Evolutionary conservation across 441 rosid genomes (phyloP).

Genomic region (Caryocar brasiliense): DNA sequence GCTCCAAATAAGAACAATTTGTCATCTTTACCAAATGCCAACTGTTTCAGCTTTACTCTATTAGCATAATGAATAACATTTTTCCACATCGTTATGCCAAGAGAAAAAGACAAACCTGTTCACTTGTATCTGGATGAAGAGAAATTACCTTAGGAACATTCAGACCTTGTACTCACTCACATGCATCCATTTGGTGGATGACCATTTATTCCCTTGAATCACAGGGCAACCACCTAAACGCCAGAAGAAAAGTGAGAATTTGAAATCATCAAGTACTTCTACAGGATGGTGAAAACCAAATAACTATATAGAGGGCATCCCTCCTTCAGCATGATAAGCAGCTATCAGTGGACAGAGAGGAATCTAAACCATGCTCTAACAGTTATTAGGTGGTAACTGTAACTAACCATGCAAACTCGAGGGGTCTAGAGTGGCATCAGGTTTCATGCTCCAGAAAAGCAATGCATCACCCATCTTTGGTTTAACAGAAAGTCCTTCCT

Average conservation of each 20-base stretch:
- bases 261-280: neutral
- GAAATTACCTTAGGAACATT: slow-evolving; percentile 31
- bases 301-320: neutral
- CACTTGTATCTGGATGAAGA: neutral
- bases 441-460: slow-evolving; percentile 90
- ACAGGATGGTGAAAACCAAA: neutral
- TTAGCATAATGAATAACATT: neutral
- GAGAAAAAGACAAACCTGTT: neutral
- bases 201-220: slow-evolving; percentile 85
- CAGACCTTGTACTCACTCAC: slow-evolving; percentile 54
- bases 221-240: slow-evolving; percentile 88
- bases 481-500: slow-evolving; percentile 68
- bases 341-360: neutral
- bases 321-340: neutral
- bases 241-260: too few species aligned
- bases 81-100: neutral
- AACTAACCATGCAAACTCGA: slow-evolving; percentile 80
- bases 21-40: too few species aligned
- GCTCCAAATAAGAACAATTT: too few species aligned
- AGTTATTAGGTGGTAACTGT: neutral
- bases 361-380: slow-evolving; percentile 3
- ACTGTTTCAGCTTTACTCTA: too few species aligned
- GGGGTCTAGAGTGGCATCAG: slow-evolving; percentile 71
- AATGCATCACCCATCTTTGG: slow-evolving; percentile 91
- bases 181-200: slow-evolving; percentile 86